Evolutionary conservation across 2,329 filamentous ascomycete genomes (phyloP), one percentile per base, ranked within the genome.

Genomic region (Venturia aucupariae): DNA sequence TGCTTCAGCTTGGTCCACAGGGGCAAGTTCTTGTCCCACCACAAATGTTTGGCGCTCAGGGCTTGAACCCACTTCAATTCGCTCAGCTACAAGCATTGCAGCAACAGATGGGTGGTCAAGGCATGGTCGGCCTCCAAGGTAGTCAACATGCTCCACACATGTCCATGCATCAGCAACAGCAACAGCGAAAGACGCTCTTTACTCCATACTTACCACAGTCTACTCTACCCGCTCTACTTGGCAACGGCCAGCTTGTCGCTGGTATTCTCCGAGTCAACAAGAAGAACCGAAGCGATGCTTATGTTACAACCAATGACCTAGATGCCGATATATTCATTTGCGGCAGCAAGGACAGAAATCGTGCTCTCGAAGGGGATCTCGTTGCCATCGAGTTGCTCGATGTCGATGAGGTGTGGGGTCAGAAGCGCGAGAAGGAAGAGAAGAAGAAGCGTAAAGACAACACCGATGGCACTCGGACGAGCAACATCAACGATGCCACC

Each of bases 381-480:
- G 94, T 99, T 65, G 94, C 94, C 39, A 86, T 99, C 63, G 94
- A 99, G 78, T 86, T 99, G 59, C 86, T 99, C 62, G 93, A 99
- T 72, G 94, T 99, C 8, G 94, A 97, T 74, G 94, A 99, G 74
- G 94, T 99, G 2, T 99, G 94, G 94, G 86, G 89, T 30, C 94
- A 99, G 81, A 99, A 99, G 83, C 90, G 92, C 65, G 94, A 99
- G 77, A 99, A 99, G 76, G 94, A 99, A 78, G 94, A 99, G 76
- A 99, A 99, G 84, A 99, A 99, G 86, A 99, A 97, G 81, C 90
- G 94, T 76, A 99, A 99, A 82, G 94, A 99, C 73, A 96, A 97
- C 66, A 95, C 92, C 41, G 51, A 57, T 57, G 94, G 97, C 74
- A 92, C 90, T 66, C 87, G 93, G 68, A 88, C 88, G 68, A 89